phyloP scores from a whole-genome alignment of 2,329 filamentous ascomycete genomes.

The Orbilia oligospora region DNA sequence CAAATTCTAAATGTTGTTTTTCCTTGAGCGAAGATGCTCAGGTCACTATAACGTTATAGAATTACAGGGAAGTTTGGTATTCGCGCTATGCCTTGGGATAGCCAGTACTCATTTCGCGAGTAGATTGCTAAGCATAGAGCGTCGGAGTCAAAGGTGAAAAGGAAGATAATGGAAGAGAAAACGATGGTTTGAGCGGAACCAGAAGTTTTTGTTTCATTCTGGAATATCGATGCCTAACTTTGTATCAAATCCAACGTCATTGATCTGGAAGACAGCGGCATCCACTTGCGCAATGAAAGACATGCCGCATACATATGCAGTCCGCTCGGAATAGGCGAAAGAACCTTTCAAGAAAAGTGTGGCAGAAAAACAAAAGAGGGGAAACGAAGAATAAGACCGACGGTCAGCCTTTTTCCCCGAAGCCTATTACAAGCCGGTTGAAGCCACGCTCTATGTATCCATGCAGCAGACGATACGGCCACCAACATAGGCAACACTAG shows the following conservation, averaged over 20 bases:
- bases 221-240: neutral
- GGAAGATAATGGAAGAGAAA: neutral
- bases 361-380: conserved; percentile 17
- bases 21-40: conserved; percentile 2
- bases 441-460: conserved; percentile 15
- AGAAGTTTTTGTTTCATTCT: neutral
- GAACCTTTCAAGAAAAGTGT: neutral
- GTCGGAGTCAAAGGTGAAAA: neutral
- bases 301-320: conserved; percentile 14
- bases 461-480: neutral
- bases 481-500: conserved; percentile 26
- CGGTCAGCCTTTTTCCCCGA: conserved; percentile 50
- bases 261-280: conserved; percentile 17
- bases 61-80: conserved; percentile 23
- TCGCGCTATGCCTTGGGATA: conserved; percentile 47
- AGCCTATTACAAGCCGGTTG: neutral
- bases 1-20: conserved; percentile 34
- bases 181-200: neutral
- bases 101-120: conserved; percentile 2
- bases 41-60: conserved; percentile 53
- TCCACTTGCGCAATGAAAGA: neutral
- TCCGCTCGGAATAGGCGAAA: conserved; percentile 37
- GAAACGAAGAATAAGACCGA: conserved; percentile 17
- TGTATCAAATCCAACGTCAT: conserved; percentile 11
- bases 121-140: conserved; percentile 11